These are phyloP conservation scores for Trypethelium eluteriae DNA, from an alignment of 495 filamentous ascomycete genomes.

Conservation along the genomic window DNA sequence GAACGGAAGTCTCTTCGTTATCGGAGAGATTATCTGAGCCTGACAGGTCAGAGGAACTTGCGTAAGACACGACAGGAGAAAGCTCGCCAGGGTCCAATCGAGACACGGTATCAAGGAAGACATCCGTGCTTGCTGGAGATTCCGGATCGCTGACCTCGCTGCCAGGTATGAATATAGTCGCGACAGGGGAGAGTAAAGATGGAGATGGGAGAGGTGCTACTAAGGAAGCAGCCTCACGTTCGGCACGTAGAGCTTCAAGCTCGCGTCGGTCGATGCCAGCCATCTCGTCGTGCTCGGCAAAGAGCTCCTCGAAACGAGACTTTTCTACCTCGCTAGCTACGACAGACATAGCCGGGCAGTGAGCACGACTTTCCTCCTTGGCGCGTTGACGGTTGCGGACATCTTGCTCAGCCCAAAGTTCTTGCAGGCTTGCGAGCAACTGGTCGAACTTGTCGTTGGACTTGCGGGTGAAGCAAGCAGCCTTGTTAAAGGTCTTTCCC, in stretches of 20 bases:
- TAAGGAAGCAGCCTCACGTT: not conserved
- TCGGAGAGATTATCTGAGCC: too few relatives aligned
- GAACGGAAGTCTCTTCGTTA: not conserved
- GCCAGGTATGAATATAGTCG: not conserved
- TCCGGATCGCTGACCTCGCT: not conserved
- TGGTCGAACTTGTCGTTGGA: not conserved
- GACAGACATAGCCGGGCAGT: not conserved
- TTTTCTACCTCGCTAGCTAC: not conserved
- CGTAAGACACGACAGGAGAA: too few relatives aligned
- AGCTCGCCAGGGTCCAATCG: too few relatives aligned
- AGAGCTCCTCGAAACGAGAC: not conserved
- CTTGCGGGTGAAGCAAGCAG: not conserved
- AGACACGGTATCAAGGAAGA: not conserved
- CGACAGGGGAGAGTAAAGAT: not conserved
- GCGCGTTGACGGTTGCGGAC: not conserved
- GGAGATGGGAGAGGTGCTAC: not conserved
- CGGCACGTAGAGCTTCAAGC: not conserved
- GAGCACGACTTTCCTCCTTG: not conserved
- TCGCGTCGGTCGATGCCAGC: not conserved
- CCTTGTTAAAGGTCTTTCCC: not conserved
- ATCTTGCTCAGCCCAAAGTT: not conserved
- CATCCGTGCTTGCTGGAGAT: not conserved
- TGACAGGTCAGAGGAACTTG: too few relatives aligned
- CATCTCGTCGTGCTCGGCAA: conserved; percentile 4
- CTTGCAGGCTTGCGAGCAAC: not conserved